Conservation (phyloP, 306 rosid species). For the Citrullus amarus region DNA sequence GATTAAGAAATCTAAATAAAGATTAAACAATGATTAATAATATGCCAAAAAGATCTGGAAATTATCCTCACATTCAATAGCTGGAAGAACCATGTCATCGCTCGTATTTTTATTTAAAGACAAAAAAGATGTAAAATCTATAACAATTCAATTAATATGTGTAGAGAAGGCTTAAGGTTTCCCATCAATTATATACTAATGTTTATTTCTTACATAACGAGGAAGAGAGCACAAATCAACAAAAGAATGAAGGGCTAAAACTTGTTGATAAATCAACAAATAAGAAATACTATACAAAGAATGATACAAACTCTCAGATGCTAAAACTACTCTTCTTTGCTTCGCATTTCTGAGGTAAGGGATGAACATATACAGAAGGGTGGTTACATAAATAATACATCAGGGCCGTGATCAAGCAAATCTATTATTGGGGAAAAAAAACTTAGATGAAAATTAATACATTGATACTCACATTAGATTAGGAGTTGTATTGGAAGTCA, state of each 20-base stretch:
- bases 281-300: constrained; percentile 43
- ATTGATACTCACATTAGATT: constrained; percentile 21
- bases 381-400: constrained; percentile 24
- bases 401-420: constrained; percentile 29
- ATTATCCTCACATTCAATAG: too few species aligned
- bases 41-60: too few species aligned
- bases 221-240: constrained; percentile 1
- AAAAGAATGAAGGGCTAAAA: constrained; percentile 30
- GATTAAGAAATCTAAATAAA: too few species aligned
- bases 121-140: background rate
- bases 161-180: background rate
- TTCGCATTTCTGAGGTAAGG: constrained; percentile 19
- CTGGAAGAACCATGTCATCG: background rate
- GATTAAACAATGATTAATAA: too few species aligned
- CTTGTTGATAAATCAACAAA: constrained; percentile 16
- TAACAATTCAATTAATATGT: background rate
- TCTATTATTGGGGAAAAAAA: constrained; percentile 18
- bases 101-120: background rate
- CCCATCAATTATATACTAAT: background rate
- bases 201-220: background rate
- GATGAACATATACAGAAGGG: constrained; percentile 38
- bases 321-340: constrained; percentile 35
- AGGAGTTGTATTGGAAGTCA: constrained; percentile 23
- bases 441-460: constrained; percentile 1
- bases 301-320: constrained; percentile 27